A percentile compares a stretch with the other conserved stretches of the same genome.
Conservation (phyloP, 2,329 filamentous ascomycete species). For the Monilinia fructigena region DNA sequence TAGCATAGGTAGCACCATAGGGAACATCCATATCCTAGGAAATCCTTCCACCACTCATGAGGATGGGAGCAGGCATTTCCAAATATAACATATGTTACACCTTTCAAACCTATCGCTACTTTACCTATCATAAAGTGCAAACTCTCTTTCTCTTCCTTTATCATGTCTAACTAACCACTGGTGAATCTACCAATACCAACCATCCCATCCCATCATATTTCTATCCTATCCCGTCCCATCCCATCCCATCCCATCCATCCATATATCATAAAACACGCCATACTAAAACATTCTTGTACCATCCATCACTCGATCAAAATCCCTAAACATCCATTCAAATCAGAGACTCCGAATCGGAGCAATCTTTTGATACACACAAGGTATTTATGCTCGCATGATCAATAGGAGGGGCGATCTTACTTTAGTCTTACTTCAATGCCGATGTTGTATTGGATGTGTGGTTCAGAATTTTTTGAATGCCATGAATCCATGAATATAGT, state of each 20-base stretch:
- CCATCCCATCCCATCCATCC: background rate
- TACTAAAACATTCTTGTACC: background rate
- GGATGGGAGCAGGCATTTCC: no score
- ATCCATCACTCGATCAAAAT: conserved; percentile 12
- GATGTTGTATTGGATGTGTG: conserved; percentile 6
- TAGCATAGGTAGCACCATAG: no score
- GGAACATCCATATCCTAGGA: no score
- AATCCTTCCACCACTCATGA: no score
- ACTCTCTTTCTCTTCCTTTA: background rate
- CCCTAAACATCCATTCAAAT: background rate
- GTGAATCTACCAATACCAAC: background rate
- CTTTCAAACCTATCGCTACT: no score
- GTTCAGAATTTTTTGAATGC: background rate
- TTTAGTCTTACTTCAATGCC: conserved; percentile 7
- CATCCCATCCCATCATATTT: no score
- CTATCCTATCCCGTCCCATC: no score
- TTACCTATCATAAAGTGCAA: background rate
- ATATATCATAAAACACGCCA: conserved; percentile 19
- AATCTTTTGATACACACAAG: background rate
- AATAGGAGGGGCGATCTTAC: conserved; percentile 2
- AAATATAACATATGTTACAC: background rate
- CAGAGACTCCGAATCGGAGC: conserved; percentile 1
- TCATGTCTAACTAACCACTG: background rate
- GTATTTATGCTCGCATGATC: conserved; percentile 14
- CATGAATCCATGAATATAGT: background rate